Percentiles rank a stretch among this genome's conserved stretches.
Conservation (phyloP, 345 rosid species). For the Gossypium rotundifolium region DNA sequence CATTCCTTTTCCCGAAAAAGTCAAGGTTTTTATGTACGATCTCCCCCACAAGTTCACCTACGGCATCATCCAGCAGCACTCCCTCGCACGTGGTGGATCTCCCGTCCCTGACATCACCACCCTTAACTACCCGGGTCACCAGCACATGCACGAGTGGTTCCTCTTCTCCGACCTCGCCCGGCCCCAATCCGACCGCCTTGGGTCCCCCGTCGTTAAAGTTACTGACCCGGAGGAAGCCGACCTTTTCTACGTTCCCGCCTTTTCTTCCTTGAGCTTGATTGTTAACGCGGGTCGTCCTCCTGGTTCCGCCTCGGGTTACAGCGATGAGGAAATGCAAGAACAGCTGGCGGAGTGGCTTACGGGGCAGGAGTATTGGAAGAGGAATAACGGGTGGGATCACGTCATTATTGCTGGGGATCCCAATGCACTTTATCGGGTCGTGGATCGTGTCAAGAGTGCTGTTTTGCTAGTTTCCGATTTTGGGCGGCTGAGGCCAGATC, state of each 20-base stretch:
- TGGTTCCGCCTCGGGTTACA: conserved; percentile 41
- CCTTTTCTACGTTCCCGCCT: conserved; percentile 77
- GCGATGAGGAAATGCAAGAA: conserved; percentile 85
- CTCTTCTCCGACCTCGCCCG: conserved; percentile 63
- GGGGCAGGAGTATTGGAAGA: conserved; percentile 74
- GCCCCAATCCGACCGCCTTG: conserved; percentile 49
- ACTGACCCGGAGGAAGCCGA: conserved; percentile 79
- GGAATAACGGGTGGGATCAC: conserved; percentile 73
- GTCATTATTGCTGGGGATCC: conserved; percentile 87
- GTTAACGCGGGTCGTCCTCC: conserved; percentile 49
- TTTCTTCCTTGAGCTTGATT: conserved; percentile 76
- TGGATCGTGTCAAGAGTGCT: conserved; percentile 66
- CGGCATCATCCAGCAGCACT: conserved; percentile 71
- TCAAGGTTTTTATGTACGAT: conserved; percentile 71
- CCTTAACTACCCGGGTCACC: conserved; percentile 89
- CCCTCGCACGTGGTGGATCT: conserved; percentile 60
- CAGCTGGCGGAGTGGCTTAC: conserved; percentile 75
- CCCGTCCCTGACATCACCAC: conserved; percentile 38
- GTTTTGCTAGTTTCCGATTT: conserved; percentile 71
- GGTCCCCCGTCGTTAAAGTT: conserved; percentile 56
- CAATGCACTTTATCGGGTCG: conserved; percentile 60
- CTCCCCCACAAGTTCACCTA: conserved; percentile 72
- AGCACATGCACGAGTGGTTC: conserved; percentile 99
- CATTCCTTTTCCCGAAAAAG: conserved; percentile 5
- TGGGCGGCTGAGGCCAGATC: conserved; percentile 73